Conservation (phyloP, 139 green algal genomes). For the Chlorella sp. region DNA sequence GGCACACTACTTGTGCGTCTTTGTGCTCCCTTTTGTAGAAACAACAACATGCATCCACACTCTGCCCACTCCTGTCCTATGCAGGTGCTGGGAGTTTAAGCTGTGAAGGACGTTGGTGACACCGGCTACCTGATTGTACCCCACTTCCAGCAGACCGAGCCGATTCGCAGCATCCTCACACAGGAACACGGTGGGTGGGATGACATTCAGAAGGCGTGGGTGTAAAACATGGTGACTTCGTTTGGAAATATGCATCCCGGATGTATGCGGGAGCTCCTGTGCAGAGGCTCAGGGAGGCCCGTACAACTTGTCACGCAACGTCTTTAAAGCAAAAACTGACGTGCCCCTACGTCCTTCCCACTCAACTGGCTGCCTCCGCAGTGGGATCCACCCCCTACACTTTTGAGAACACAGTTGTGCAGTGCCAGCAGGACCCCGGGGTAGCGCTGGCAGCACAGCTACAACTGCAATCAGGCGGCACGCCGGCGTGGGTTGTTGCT, state of each 20-base stretch:
- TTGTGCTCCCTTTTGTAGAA: too few species aligned
- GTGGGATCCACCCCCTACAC: background rate
- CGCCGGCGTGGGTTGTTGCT: background rate
- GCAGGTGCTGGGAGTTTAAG: background rate
- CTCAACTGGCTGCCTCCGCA: background rate
- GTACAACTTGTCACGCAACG: too few species aligned
- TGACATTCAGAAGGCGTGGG: too few species aligned
- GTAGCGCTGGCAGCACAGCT: slow-evolving; percentile 13
- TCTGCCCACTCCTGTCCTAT: background rate
- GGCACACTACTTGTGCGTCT: too few species aligned
- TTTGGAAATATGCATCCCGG: too few species aligned
- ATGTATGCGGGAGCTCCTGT: too few species aligned
- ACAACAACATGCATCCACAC: too few species aligned
- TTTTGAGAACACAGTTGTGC: background rate
- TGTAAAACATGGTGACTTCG: too few species aligned
- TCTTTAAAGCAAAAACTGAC: too few species aligned
- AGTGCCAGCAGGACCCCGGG: background rate
- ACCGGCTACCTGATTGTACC: background rate
- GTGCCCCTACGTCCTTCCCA: too few species aligned
- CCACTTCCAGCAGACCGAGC: background rate
- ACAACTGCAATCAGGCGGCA: background rate
- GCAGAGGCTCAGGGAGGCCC: too few species aligned
- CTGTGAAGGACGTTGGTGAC: background rate
- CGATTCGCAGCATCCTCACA: background rate
- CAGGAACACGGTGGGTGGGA: background rate